These are phyloP conservation scores for Geoglossum glabrum DNA, from an alignment of 495 filamentous ascomycete species.

Conservation along the genomic window DNA sequence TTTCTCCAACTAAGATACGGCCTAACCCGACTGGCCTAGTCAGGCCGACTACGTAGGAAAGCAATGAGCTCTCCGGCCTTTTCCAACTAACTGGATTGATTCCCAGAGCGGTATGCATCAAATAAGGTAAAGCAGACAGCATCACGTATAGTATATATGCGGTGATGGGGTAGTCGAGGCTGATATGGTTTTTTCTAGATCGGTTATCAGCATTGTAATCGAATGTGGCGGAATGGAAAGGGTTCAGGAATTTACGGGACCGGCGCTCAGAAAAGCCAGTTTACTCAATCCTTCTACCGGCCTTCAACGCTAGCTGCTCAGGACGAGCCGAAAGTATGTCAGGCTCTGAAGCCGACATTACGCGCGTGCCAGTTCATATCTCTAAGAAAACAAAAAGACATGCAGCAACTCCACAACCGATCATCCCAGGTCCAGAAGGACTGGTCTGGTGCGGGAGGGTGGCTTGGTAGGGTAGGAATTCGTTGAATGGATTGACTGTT, in stretches of 20 bases:
- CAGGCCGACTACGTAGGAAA: neutral
- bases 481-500: slow-evolving; percentile 99
- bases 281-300: slow-evolving; percentile 18
- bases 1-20: neutral
- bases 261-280: slow-evolving; percentile 20
- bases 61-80: neutral
- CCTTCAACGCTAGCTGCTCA: slow-evolving; percentile 12
- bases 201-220: neutral
- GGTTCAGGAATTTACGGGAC: neutral
- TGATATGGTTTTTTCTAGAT: neutral
- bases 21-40: too few relatives aligned
- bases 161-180: neutral
- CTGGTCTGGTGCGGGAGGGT: slow-evolving; percentile 63
- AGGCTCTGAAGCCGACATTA: slow-evolving; percentile 16
- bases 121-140: neutral
- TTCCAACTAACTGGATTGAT: neutral
- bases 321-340: slow-evolving; percentile 12
- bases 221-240: neutral
- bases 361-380: neutral
- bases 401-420: slow-evolving; percentile 65
- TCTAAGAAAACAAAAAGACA: neutral
- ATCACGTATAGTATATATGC: neutral
- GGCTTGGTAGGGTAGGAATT: slow-evolving; percentile 49
- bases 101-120: neutral
- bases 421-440: slow-evolving; percentile 40